These are phyloP conservation scores for Hirsutella minnesotensis DNA, from an alignment of 2,329 filamentous ascomycete genomes.

Conservation along the genomic window DNA sequence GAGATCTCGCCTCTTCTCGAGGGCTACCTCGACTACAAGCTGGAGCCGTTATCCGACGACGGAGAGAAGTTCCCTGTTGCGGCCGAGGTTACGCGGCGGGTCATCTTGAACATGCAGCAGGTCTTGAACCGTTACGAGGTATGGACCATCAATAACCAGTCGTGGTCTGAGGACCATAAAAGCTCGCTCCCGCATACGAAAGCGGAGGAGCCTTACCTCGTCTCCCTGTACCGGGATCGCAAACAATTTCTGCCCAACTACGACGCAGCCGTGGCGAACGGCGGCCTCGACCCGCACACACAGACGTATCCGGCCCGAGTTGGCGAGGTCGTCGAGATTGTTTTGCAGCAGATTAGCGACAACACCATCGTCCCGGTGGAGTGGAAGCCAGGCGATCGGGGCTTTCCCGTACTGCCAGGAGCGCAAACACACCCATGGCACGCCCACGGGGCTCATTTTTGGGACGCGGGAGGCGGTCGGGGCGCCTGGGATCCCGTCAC, in stretches of 20 bases:
- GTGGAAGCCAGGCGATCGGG: too few relatives aligned
- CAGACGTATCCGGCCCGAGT: conserved; percentile 31
- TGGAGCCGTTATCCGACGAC: conserved; percentile 19
- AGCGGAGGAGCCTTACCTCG: neutral
- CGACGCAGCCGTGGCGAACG: conserved; percentile 32
- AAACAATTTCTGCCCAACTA: conserved; percentile 30
- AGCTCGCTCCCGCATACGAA: neutral
- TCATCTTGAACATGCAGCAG: conserved; percentile 24
- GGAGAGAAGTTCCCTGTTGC: conserved; percentile 22
- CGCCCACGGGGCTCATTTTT: conserved; percentile 8
- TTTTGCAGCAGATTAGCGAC: too few relatives aligned
- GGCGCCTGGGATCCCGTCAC: conserved; percentile 4
- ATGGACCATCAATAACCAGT: conserved; percentile 6
- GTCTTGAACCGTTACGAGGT: conserved; percentile 2
- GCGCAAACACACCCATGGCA: conserved; percentile 7
- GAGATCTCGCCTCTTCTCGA: conserved; percentile 20
- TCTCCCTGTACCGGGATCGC: neutral
- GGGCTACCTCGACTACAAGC: conserved; percentile 33
- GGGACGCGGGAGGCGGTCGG: conserved; percentile 7
- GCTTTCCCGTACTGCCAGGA: too few relatives aligned
- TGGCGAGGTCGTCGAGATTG: conserved; percentile 9
- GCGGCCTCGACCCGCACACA: conserved; percentile 40
- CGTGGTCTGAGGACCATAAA: conserved; percentile 4
- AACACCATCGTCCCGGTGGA: neutral
- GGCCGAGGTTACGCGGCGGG: conserved; percentile 32